These are phyloP conservation scores for Monosporascus sp. DNA, from an alignment of 2,329 filamentous ascomycete genomes.

Conservation along the genomic window DNA sequence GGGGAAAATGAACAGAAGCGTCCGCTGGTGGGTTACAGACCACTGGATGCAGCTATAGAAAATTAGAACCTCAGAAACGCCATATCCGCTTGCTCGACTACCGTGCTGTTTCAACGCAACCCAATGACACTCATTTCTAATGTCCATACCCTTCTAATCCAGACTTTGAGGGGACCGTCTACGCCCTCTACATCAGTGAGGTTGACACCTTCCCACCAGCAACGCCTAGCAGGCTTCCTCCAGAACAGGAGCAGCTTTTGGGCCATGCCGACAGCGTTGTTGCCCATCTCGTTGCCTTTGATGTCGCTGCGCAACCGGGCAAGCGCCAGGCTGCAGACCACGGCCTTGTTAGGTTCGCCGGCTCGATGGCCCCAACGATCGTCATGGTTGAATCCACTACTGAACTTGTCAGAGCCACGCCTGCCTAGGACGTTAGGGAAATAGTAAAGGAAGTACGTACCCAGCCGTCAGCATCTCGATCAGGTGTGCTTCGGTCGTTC, in stretches of 20 bases:
- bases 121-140: slow-evolving; percentile 96
- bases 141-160: slow-evolving; percentile 97
- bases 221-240: slow-evolving; percentile 91
- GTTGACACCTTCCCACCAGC: slow-evolving; percentile 99
- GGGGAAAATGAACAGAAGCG: neutral
- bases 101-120: slow-evolving; percentile 50
- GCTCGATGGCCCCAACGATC: slow-evolving; percentile 94
- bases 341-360: slow-evolving; percentile 96
- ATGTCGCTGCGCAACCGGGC: slow-evolving; percentile 91
- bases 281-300: slow-evolving; percentile 68
- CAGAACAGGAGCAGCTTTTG: slow-evolving; percentile 97
- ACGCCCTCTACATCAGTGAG: slow-evolving; percentile 85
- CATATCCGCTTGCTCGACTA: slow-evolving; percentile 15
- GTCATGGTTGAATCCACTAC: slow-evolving; percentile 91
- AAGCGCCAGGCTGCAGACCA: slow-evolving; percentile 93
- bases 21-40: neutral
- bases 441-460: slow-evolving; percentile 47
- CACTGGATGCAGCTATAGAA: neutral
- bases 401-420: slow-evolving; percentile 9
- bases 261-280: slow-evolving; percentile 89
- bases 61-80: slow-evolving; percentile 8
- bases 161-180: slow-evolving; percentile 89
- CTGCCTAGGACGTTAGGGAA: neutral
- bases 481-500: slow-evolving; percentile 94
- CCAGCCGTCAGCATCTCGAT: slow-evolving; percentile 99